phyloP scores from a whole-genome alignment of 2,329 filamentous ascomycete species.

The Stemphylium beticola region DNA sequence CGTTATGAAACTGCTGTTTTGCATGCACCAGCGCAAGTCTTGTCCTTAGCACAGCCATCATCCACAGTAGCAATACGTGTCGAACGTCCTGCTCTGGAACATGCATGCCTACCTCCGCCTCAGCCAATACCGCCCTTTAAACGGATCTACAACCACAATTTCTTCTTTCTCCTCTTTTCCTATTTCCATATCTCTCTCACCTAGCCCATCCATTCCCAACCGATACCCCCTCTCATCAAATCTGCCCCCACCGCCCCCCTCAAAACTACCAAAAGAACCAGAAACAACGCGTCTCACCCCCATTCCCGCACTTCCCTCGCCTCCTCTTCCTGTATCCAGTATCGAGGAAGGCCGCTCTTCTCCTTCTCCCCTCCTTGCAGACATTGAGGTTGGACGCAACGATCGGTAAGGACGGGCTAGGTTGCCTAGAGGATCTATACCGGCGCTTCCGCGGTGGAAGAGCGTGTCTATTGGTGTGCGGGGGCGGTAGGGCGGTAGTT shows the following conservation, averaged over 20 bases:
- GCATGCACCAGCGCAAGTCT: too few relatives aligned
- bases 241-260: not conserved
- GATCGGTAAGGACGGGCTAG: slow-evolving; percentile 1
- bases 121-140: slow-evolving; percentile 9
- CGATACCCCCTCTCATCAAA: slow-evolving; percentile 17
- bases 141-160: not conserved
- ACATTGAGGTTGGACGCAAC: too few relatives aligned
- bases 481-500: not conserved
- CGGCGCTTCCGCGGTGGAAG: slow-evolving; percentile 8
- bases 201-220: not conserved
- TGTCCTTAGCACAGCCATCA: too few relatives aligned
- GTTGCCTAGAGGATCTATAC: slow-evolving; percentile 12
- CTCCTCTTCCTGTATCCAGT: too few relatives aligned
- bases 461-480: slow-evolving; percentile 4
- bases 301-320: not conserved
- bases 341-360: not conserved
- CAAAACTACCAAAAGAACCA: slow-evolving; percentile 20
- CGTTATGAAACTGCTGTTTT: too few relatives aligned
- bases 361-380: too few relatives aligned
- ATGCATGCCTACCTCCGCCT: not conserved
- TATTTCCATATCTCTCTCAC: not conserved
- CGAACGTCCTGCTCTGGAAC: too few relatives aligned
- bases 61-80: too few relatives aligned
- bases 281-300: slow-evolving; percentile 7
- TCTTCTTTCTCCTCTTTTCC: not conserved